Conservation (phyloP, 1,139 yeast species). For the Taphrina flavorubra region DNA sequence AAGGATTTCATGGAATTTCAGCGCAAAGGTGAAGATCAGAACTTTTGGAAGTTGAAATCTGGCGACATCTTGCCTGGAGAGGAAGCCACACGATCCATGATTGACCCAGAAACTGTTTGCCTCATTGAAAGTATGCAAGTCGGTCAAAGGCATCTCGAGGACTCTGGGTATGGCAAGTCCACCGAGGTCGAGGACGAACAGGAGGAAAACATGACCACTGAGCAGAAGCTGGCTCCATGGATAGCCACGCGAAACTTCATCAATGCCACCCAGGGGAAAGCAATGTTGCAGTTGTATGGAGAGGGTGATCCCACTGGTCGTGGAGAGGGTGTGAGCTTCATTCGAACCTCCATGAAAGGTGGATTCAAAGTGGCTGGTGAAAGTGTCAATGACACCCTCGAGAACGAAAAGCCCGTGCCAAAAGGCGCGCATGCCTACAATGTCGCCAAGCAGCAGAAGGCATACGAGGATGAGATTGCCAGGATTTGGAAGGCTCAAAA, state of each 20-base stretch:
- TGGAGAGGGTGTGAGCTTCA: constrained; percentile 87
- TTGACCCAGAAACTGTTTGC: constrained; percentile 89
- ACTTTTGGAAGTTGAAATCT: constrained; percentile 88
- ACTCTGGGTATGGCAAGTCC: constrained; percentile 63
- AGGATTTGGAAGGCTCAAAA: constrained; percentile 92
- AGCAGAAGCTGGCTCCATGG: constrained; percentile 94
- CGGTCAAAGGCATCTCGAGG: constrained; percentile 84
- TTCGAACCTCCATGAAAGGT: constrained; percentile 92
- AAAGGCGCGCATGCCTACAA: constrained; percentile 72
- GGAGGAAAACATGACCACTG: constrained; percentile 61
- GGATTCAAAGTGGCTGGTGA: constrained; percentile 75
- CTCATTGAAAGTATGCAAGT: constrained; percentile 90
- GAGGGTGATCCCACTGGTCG: constrained; percentile 95
- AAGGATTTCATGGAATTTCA: constrained; percentile 99
- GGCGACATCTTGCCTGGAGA: constrained; percentile 75
- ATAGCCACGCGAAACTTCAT: constrained; percentile 86
- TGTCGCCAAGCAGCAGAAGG: constrained; percentile 86
- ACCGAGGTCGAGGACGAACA: constrained; percentile 55
- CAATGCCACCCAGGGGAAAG: constrained; percentile 93
- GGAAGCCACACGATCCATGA: constrained; percentile 80
- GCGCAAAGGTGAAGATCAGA: constrained; percentile 92
- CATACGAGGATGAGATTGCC: constrained; percentile 87
- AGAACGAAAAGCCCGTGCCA: constrained; percentile 50
- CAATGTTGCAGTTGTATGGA: constrained; percentile 95
- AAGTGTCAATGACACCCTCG: constrained; percentile 53